Evolutionary conservation across 768 basidiomycete species (phyloP).

Genomic region (Tricholoma furcatifolium): DNA sequence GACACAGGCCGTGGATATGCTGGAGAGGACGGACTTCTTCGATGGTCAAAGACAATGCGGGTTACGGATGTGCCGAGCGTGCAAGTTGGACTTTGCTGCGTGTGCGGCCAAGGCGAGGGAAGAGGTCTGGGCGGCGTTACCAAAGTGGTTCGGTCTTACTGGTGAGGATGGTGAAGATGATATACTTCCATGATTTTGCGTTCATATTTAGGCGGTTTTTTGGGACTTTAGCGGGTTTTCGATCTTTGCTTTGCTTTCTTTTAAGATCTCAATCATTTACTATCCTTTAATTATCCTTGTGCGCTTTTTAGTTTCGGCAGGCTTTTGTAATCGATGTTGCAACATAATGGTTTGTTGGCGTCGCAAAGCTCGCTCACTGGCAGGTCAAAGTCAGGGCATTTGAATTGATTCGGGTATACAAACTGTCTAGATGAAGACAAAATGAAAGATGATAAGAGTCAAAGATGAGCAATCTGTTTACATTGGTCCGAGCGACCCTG

Average conservation of each 20-base stretch:
- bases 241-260: not conserved
- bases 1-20: conserved; percentile 68
- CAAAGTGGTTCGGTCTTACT: conserved; percentile 61
- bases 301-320: not conserved
- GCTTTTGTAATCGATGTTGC: conserved; percentile 7
- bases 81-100: conserved; percentile 45
- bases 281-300: not conserved
- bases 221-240: not conserved
- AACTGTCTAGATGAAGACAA: too few species aligned
- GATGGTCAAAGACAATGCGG: conserved; percentile 56
- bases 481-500: too few species aligned
- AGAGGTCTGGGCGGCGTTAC: conserved; percentile 62
- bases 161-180: conserved; percentile 9
- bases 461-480: too few species aligned
- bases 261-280: not conserved
- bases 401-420: too few species aligned
- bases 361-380: too few species aligned
- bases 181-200: not conserved
- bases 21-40: conserved; percentile 67
- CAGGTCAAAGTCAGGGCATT: too few species aligned
- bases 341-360: not conserved
- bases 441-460: too few species aligned
- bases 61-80: conserved; percentile 52
- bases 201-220: not conserved
- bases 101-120: conserved; percentile 40